These are phyloP conservation scores for Jamesozyma rosinii DNA, from an alignment of 805 yeast species.

Conservation along the genomic window DNA sequence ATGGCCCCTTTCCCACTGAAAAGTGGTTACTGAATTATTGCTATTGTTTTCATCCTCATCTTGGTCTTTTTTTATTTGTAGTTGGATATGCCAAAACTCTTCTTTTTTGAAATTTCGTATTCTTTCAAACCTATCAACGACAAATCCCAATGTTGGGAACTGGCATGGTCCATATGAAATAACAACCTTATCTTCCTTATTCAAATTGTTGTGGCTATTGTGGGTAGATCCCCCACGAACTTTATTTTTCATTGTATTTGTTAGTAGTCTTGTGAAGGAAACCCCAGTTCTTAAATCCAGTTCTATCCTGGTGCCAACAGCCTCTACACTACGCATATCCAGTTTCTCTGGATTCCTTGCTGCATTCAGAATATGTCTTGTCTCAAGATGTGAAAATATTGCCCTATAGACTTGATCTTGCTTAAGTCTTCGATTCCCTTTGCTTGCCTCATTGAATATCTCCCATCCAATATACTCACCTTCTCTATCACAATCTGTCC, in stretches of 20 bases:
- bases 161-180: conserved; percentile 89
- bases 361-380: conserved; percentile 62
- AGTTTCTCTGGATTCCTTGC: conserved; percentile 58
- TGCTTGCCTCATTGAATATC: conserved; percentile 58
- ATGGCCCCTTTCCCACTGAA: conserved; percentile 66
- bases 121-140: conserved; percentile 81
- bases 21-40: conserved; percentile 29
- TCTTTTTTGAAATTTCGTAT: conserved; percentile 66
- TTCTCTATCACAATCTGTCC: conserved; percentile 98
- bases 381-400: conserved; percentile 77
- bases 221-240: conserved; percentile 6
- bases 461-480: conserved; percentile 91
- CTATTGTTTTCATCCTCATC: conserved; percentile 17
- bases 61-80: conserved; percentile 38
- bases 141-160: conserved; percentile 93
- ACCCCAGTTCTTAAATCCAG: conserved; percentile 84
- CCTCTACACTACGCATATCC: conserved; percentile 63
- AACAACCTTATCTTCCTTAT: conserved; percentile 15
- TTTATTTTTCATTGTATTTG: conserved; percentile 34
- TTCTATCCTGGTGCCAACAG: conserved; percentile 80
- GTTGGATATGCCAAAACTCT: conserved; percentile 64
- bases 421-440: conserved; percentile 34
- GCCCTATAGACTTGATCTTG: conserved; percentile 58
- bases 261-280: conserved; percentile 75
- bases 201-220: not conserved